phyloP scores from a whole-genome alignment of 2,329 filamentous ascomycete genomes.

The Trichoderma sp. region DNA sequence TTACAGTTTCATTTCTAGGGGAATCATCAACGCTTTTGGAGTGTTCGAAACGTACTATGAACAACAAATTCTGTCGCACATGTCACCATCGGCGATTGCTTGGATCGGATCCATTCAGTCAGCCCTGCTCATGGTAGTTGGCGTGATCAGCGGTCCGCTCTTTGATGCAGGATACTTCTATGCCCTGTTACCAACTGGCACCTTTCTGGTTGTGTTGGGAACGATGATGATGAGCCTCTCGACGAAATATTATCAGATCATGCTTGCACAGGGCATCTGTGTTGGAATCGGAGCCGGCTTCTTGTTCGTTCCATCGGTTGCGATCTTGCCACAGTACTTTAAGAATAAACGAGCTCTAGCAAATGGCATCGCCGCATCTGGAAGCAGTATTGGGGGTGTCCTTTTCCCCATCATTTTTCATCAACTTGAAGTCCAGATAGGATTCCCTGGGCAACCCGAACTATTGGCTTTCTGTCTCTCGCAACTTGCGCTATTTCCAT shows the following conservation, averaged over 20 bases:
- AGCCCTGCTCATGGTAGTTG: slow-evolving; percentile 43
- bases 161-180: slow-evolving; percentile 51
- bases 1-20: slow-evolving; percentile 8
- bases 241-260: slow-evolving; percentile 46
- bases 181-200: slow-evolving; percentile 42
- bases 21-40: slow-evolving; percentile 47
- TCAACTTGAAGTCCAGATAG: background rate
- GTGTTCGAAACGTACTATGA: slow-evolving; percentile 59
- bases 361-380: background rate
- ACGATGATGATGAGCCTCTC: slow-evolving; percentile 45
- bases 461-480: background rate
- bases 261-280: slow-evolving; percentile 48
- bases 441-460: background rate
- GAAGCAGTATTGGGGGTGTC: background rate
- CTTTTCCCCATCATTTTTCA: background rate
- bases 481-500: background rate
- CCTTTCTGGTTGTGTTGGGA: slow-evolving; percentile 47
- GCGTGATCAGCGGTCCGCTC: slow-evolving; percentile 42
- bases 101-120: slow-evolving; percentile 50
- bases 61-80: slow-evolving; percentile 33
- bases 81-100: slow-evolving; percentile 36
- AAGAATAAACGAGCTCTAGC: background rate
- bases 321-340: slow-evolving; percentile 31
- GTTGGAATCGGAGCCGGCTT: slow-evolving; percentile 47
- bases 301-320: slow-evolving; percentile 41